A percentile compares a stretch with the other conserved stretches of the same genome.
phyloP scores from a whole-genome alignment of 441 rosid species.

The Erysimum pusillum region DNA sequence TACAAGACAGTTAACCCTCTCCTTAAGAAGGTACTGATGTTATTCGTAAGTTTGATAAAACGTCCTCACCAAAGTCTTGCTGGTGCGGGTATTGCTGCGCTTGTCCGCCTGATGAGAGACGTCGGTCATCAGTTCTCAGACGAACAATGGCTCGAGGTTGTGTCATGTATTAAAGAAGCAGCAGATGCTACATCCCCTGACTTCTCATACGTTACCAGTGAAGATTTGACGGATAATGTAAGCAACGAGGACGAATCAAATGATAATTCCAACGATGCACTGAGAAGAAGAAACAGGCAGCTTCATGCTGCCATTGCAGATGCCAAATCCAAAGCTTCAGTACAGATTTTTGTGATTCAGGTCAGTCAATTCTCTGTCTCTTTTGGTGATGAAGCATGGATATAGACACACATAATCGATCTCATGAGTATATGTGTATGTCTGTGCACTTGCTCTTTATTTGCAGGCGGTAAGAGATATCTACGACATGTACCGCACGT shows the following conservation, averaged over 20 bases:
- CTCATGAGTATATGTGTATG: conserved; percentile 24
- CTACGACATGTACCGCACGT: conserved; percentile 81
- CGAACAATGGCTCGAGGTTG: conserved; percentile 96
- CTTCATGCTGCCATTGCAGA: conserved; percentile 80
- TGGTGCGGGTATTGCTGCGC: conserved; percentile 97
- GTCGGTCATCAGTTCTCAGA: conserved; percentile 92
- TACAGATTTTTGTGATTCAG: conserved; percentile 96
- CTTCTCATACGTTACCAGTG: conserved; percentile 67
- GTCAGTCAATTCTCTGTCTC: conserved; percentile 50
- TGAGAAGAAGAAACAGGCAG: conserved; percentile 54
- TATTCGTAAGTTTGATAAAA: conserved; percentile 90
- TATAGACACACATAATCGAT: not conserved
- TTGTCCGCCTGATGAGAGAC: conserved; percentile 97
- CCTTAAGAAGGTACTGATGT: conserved; percentile 80
- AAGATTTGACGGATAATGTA: conserved; percentile 49
- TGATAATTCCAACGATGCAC: conserved; percentile 57
- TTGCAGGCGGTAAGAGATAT: conserved; percentile 96
- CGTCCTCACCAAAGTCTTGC: conserved; percentile 99
- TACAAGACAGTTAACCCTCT: conserved; percentile 94
- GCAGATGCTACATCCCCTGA: conserved; percentile 91
- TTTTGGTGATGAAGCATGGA: not conserved
- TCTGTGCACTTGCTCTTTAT: conserved; percentile 15
- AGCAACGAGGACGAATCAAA: conserved; percentile 54
- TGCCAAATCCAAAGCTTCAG: conserved; percentile 96
- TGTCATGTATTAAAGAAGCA: conserved; percentile 86